A percentile compares a stretch with the other conserved stretches of the same genome.
Evolutionary conservation across 2,329 filamentous ascomycete species (phyloP).

Genomic region (Lachnellula occidentalis): DNA sequence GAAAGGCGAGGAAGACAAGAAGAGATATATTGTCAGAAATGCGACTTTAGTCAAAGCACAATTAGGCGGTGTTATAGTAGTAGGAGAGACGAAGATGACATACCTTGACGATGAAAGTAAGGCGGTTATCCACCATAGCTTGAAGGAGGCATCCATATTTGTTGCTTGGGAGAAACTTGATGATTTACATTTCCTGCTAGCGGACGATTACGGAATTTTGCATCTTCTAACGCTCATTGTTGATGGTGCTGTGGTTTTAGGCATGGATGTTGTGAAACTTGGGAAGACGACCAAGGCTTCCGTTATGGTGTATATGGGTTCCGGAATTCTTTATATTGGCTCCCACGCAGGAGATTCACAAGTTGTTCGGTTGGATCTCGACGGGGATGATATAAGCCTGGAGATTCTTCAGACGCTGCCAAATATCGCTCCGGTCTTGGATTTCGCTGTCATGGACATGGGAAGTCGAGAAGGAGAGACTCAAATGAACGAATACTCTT

Average conservation of each 20-base stretch:
- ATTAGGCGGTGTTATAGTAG: conserved; percentile 64
- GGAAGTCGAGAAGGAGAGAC: conserved; percentile 75
- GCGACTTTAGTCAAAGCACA: conserved; percentile 45
- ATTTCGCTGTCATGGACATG: conserved; percentile 96
- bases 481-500: conserved; percentile 85
- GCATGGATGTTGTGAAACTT: conserved; percentile 65
- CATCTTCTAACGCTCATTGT: conserved; percentile 78
- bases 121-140: conserved; percentile 55
- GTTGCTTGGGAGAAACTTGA: conserved; percentile 89
- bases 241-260: conserved; percentile 59
- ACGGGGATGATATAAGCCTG: conserved; percentile 35
- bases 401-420: conserved; percentile 67
- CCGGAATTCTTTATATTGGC: conserved; percentile 73
- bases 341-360: conserved; percentile 93
- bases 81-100: conserved; percentile 74
- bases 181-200: conserved; percentile 75
- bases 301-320: conserved; percentile 70
- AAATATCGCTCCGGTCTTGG: conserved; percentile 87
- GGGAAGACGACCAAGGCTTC: conserved; percentile 67
- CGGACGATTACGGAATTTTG: conserved; percentile 83
- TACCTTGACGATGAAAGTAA: conserved; percentile 79
- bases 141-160: conserved; percentile 76
- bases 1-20: conserved; percentile 49
- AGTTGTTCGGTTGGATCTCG: conserved; percentile 60
- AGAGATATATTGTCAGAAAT: conserved; percentile 56